Evolutionary conservation across 805 yeast genomes (phyloP), one percentile per base, ranked within the genome.

Genomic region (Pichia eremophila): DNA sequence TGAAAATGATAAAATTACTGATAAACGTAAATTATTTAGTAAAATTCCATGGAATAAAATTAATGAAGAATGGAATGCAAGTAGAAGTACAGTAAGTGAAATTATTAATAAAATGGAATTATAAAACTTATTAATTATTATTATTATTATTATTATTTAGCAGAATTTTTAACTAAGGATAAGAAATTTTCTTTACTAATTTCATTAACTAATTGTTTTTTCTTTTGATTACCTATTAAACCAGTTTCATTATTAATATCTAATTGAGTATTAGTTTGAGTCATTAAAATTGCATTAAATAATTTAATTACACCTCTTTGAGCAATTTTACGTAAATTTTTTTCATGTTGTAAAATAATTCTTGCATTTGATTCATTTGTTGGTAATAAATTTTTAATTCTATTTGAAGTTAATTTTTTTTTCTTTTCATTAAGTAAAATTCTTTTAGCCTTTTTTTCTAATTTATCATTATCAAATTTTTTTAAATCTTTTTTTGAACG

Each of bases 181-280:
- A 90, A 74, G 60, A 90, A 90, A 62, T 80, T 85, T 61, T 89
- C 95, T 63, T 90, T 91, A 6, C 95, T 83, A 46, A 90, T 74
- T 57, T 89, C 96, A 39, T 79, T 82, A 50, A 82, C 62, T 51
- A 80, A 77, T 54, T 83, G 83, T 55, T 75, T 70, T 62, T 73
- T 75, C 69, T 61, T 79, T 56, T 66, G 62, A 45, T 64, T 70
- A 44, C 74, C 78, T 27, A 50, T 39, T 8, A 65, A 68, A 39
- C 46, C 60, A 46, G 59, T 67, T 37, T 54, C 55, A 19, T 72
- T 79, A 14, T 68, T 67, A 2, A 78, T 63, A 52, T 77, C 83
- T 46, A 70, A 69, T 49, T 70, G 72, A 12, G 77, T 75, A 64
- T 88, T 97, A 0, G 95, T 83, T 85, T 91, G 69, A 83, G 88